phyloP scores from a whole-genome alignment of 148 eudicot genomes.

The Nepenthes gracilis region DNA sequence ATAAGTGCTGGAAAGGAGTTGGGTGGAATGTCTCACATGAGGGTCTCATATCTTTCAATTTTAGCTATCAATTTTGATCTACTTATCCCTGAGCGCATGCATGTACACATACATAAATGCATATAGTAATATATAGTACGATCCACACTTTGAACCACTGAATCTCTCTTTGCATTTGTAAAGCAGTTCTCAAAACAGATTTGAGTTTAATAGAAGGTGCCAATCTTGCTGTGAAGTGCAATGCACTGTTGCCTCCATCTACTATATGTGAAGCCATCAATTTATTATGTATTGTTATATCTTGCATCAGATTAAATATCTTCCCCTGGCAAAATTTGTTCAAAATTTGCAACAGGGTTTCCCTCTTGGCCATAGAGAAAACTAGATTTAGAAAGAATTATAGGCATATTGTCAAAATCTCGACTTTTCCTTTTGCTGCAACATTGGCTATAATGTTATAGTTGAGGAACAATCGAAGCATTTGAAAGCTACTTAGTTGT shows the following conservation, averaged over 20 bases:
- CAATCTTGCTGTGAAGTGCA: slow-evolving; percentile 4
- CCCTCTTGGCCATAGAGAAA: slow-evolving; percentile 1
- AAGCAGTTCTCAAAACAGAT: slow-evolving; percentile 4
- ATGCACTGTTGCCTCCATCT: neutral
- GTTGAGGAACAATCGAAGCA: neutral
- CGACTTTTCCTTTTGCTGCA: slow-evolving; percentile 1
- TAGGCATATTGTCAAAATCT: slow-evolving; percentile 4
- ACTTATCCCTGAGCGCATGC: too few species aligned
- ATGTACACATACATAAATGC: too few species aligned
- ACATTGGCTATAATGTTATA: slow-evolving; percentile 3
- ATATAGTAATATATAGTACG: too few species aligned
- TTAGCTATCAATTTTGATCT: too few species aligned
- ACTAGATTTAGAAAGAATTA: slow-evolving; percentile 1
- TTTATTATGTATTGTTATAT: slow-evolving; percentile 4
- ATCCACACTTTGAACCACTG: slow-evolving; percentile 3
- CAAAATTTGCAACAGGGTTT: slow-evolving; percentile 3
- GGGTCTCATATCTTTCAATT: too few species aligned
- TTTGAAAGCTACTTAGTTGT: neutral
- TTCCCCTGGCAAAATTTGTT: slow-evolving; percentile 3
- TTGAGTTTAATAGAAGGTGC: slow-evolving; percentile 6
- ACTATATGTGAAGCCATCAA: slow-evolving; percentile 1
- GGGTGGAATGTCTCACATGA: too few species aligned
- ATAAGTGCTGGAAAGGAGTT: too few species aligned
- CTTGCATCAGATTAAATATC: slow-evolving; percentile 5
- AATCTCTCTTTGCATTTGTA: slow-evolving; percentile 10